Percentiles rank a stretch among this genome's conserved stretches.
These are phyloP conservation scores for Cyathus striatus DNA, from an alignment of 768 basidiomycete species.

Conservation along the genomic window DNA sequence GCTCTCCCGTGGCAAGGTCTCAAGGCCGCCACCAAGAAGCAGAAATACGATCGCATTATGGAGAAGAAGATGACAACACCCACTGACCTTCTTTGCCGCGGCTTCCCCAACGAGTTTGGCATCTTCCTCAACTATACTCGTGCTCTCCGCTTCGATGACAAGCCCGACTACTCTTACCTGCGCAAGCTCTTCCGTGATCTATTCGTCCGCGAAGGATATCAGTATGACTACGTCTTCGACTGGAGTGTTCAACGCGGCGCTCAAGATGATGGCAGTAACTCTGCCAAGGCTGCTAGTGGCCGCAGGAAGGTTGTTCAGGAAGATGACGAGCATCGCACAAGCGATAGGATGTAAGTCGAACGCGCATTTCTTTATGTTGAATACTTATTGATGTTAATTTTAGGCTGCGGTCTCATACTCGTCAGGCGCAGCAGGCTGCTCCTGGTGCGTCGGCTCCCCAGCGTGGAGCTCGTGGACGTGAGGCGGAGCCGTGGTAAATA, in stretches of 20 bases:
- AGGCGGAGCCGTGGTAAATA: slow-evolving; percentile 56
- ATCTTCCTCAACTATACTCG: slow-evolving; percentile 99
- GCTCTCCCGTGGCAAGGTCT: slow-evolving; percentile 98
- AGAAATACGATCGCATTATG: slow-evolving; percentile 99
- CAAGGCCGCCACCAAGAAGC: slow-evolving; percentile 99
- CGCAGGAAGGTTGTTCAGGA: slow-evolving; percentile 82
- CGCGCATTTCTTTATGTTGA: slow-evolving; percentile 10
- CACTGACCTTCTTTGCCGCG: slow-evolving; percentile 93
- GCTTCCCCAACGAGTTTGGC: slow-evolving; percentile 99
- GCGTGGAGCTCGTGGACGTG: slow-evolving; percentile 38
- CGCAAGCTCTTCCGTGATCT: slow-evolving; percentile 99
- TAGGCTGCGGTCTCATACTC: slow-evolving; percentile 86
- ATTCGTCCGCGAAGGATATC: slow-evolving; percentile 95
- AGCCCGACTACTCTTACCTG: slow-evolving; percentile 99
- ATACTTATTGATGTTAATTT: background rate
- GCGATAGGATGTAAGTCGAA: slow-evolving; percentile 73
- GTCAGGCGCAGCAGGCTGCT: slow-evolving; percentile 66
- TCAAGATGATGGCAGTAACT: slow-evolving; percentile 62
- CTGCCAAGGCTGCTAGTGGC: slow-evolving; percentile 57
- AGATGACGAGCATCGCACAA: slow-evolving; percentile 78
- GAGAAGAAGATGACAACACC: slow-evolving; percentile 99
- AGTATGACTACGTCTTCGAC: slow-evolving; percentile 99
- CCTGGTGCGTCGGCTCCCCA: slow-evolving; percentile 46
- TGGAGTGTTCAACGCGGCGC: slow-evolving; percentile 87
- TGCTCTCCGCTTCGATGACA: slow-evolving; percentile 98